phyloP scores from a whole-genome alignment of 768 basidiomycete species.

The Xerocomus brunneocitrinus region DNA sequence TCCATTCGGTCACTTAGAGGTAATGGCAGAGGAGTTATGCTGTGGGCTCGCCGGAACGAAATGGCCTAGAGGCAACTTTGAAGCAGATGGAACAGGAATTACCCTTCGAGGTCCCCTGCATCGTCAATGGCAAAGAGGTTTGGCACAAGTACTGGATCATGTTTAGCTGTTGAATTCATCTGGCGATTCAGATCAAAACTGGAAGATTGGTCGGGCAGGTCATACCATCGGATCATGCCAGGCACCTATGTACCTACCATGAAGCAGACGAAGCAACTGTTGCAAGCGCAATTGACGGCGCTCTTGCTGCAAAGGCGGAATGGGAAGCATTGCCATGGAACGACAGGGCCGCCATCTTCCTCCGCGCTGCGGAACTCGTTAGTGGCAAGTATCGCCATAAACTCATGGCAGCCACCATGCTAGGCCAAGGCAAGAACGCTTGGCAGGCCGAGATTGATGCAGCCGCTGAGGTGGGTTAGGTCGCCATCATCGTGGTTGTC shows the following conservation, averaged over 20 bases:
- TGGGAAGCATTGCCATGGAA: constrained; percentile 98
- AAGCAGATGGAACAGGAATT: constrained; percentile 74
- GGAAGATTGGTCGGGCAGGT: constrained; percentile 74
- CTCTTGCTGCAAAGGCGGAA: constrained; percentile 76
- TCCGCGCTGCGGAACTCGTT: constrained; percentile 95
- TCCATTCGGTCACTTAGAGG: neutral
- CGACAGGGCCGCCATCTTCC: constrained; percentile 95
- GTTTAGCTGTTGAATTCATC: constrained; percentile 1
- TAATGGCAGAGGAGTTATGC: constrained; percentile 64
- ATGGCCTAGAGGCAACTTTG: constrained; percentile 66
- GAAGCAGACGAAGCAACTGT: constrained; percentile 80
- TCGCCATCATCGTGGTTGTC: neutral
- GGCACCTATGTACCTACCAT: constrained; percentile 79
- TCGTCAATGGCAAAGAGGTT: constrained; percentile 86
- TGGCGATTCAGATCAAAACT: constrained; percentile 60
- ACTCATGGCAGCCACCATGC: constrained; percentile 92
- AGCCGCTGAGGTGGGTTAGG: constrained; percentile 77
- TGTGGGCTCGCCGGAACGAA: constrained; percentile 73
- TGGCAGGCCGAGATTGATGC: constrained; percentile 99
- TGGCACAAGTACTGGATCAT: constrained; percentile 20
- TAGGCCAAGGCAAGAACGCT: constrained; percentile 97
- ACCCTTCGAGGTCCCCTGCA: constrained; percentile 90
- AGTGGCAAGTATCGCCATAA: constrained; percentile 95
- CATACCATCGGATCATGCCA: constrained; percentile 83
- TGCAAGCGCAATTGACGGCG: constrained; percentile 76